Percentiles rank a stretch among this genome's conserved stretches.
Evolutionary conservation across 768 basidiomycete species (phyloP).

Genomic region (Exsudoporus frostii): DNA sequence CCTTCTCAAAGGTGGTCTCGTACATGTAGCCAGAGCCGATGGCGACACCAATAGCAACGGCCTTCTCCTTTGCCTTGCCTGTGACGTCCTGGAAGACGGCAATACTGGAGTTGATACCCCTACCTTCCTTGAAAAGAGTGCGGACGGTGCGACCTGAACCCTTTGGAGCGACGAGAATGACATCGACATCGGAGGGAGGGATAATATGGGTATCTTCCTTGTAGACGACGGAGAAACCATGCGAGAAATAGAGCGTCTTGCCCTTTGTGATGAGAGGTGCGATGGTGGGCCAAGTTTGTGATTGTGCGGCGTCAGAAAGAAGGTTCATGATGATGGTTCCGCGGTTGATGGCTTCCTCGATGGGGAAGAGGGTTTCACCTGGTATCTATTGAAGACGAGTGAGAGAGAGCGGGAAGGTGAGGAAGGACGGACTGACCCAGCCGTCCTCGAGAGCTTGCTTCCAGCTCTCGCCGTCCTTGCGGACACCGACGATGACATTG

Average conservation of each 20-base stretch:
- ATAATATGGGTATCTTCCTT: slow-evolving; percentile 95
- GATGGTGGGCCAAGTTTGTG: slow-evolving; percentile 86
- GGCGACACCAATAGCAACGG: slow-evolving; percentile 88
- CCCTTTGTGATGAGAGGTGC: slow-evolving; percentile 97
- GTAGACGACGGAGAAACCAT: slow-evolving; percentile 99
- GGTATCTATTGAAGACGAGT: slow-evolving; percentile 56
- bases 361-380: slow-evolving; percentile 96
- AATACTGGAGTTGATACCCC: slow-evolving; percentile 93
- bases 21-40: slow-evolving; percentile 98
- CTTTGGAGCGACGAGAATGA: slow-evolving; percentile 98
- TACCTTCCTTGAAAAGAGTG: slow-evolving; percentile 99
- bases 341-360: slow-evolving; percentile 92
- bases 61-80: slow-evolving; percentile 97
- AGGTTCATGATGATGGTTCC: slow-evolving; percentile 99
- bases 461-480: slow-evolving; percentile 96
- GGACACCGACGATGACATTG: slow-evolving; percentile 98
- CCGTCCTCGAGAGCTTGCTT: slow-evolving; percentile 92
- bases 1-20: slow-evolving; percentile 99
- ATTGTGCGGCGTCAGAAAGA: slow-evolving; percentile 98
- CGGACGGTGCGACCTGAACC: slow-evolving; percentile 98
- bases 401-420: background rate
- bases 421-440: slow-evolving; percentile 58
- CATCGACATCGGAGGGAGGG: slow-evolving; percentile 91
- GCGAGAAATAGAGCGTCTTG: slow-evolving; percentile 99
- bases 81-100: slow-evolving; percentile 98